Evolutionary conservation across 179 eudicot genomes (phyloP).

Genomic region (Carnegiea gigantea): DNA sequence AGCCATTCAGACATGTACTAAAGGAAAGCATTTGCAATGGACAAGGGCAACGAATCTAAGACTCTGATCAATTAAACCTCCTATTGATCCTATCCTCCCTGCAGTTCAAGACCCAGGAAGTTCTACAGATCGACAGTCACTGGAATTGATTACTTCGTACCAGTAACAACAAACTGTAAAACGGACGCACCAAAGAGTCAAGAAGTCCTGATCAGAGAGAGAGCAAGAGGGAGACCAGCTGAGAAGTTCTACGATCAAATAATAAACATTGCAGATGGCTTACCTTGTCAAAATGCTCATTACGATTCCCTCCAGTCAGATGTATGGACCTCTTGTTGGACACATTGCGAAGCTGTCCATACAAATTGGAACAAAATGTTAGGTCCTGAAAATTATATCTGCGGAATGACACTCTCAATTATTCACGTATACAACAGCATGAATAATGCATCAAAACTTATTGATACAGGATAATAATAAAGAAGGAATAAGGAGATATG

Average conservation of each 20-base stretch:
- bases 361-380: not conserved
- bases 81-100: too few species aligned
- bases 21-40: too few species aligned
- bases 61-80: too few species aligned
- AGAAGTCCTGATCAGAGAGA: not conserved
- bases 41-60: too few species aligned
- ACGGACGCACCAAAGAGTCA: not conserved
- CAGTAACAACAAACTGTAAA: not conserved
- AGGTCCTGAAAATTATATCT: not conserved
- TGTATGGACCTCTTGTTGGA: constrained; percentile 43
- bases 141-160: not conserved
- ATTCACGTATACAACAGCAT: too few species aligned
- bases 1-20: too few species aligned
- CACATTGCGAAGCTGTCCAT: constrained; percentile 42
- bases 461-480: too few species aligned
- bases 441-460: too few species aligned
- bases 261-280: constrained; percentile 1
- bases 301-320: constrained; percentile 56
- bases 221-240: not conserved
- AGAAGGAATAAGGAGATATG: too few species aligned
- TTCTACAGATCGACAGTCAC: not conserved
- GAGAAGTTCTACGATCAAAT: too few species aligned
- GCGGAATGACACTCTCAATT: not conserved
- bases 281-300: constrained; percentile 61
- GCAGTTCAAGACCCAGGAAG: too few species aligned